Evolutionary conservation across 106 monocot genomes (phyloP).

Genomic region (Gastrodia elata): DNA sequence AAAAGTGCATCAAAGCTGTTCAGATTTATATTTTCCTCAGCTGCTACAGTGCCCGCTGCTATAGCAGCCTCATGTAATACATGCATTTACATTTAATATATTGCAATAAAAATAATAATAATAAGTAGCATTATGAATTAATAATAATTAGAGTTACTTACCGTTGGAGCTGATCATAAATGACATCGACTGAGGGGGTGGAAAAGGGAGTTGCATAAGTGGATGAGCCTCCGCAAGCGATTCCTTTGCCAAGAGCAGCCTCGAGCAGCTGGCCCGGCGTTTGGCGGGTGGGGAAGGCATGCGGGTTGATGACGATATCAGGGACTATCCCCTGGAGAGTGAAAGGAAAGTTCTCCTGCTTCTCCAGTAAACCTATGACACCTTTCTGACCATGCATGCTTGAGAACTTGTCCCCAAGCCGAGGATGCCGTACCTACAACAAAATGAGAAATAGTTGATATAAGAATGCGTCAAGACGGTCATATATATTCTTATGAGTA

Average conservation of each 20-base stretch:
- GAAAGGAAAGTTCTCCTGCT: constrained; percentile 94
- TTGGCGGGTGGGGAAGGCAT: constrained; percentile 94
- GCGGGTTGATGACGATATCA: constrained; percentile 95
- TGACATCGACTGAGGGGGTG: constrained; percentile 76
- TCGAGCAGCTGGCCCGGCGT: constrained; percentile 95
- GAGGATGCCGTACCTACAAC: constrained; percentile 71
- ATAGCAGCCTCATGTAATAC: no score
- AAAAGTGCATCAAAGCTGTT: no score
- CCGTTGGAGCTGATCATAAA: constrained; percentile 80
- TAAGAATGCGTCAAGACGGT: no score
- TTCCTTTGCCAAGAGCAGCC: constrained; percentile 86
- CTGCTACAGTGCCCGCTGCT: no score
- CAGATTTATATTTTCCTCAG: no score
- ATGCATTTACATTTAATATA: no score
- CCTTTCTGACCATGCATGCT: constrained; percentile 99
- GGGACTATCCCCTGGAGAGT: constrained; percentile 81
- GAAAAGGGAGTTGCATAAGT: constrained; percentile 86
- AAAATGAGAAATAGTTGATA: constrained; percentile 8
- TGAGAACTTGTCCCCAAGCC: constrained; percentile 85
- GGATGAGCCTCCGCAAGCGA: constrained; percentile 41
- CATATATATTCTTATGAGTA: no score
- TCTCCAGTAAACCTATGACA: constrained; percentile 83
- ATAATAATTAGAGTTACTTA: constrained; percentile 14
- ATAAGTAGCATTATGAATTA: background rate
- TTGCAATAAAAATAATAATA: no score